These are phyloP conservation scores for Asterochloris sp. DNA, from an alignment of 139 green algal species.

Conservation along the genomic window DNA sequence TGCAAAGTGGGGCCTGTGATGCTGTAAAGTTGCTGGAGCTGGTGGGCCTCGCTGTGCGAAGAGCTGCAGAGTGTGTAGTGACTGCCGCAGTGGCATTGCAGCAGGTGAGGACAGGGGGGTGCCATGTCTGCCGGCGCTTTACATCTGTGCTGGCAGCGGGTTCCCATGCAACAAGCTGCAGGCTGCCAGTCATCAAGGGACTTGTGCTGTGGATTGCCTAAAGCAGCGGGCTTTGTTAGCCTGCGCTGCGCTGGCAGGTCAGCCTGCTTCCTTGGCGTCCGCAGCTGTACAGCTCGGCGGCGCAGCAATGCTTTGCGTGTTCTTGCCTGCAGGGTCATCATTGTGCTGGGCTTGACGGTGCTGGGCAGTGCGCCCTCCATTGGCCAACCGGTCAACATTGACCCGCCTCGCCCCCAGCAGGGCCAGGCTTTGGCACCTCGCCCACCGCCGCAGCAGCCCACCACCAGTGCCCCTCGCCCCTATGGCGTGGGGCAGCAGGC, in stretches of 20 bases:
- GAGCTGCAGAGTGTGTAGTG: not conserved
- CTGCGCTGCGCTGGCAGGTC: too few species aligned
- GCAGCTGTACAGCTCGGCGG: too few species aligned
- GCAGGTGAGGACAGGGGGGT: not conserved
- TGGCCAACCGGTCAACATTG: not conserved
- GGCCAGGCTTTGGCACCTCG: conserved; percentile 1
- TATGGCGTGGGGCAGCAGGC: not conserved
- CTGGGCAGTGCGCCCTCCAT: conserved; percentile 12
- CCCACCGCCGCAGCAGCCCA: not conserved
- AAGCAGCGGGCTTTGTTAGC: too few species aligned
- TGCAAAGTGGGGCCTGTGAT: not conserved
- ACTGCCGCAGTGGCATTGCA: not conserved
- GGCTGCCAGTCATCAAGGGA: too few species aligned
- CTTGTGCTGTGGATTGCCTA: too few species aligned
- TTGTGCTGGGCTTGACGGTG: conserved; percentile 42
- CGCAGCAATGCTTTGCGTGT: too few species aligned
- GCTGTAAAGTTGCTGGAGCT: not conserved
- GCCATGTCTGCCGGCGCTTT: not conserved
- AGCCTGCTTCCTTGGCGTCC: too few species aligned
- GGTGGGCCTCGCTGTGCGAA: not conserved
- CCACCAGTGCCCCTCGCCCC: not conserved
- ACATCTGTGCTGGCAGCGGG: not conserved
- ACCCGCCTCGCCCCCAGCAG: not conserved
- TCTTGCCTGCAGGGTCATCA: conserved; percentile 52
- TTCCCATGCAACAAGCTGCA: too few species aligned